phyloP scores from a whole-genome alignment of 2,329 filamentous ascomycete genomes.

The Eutypa lata region DNA sequence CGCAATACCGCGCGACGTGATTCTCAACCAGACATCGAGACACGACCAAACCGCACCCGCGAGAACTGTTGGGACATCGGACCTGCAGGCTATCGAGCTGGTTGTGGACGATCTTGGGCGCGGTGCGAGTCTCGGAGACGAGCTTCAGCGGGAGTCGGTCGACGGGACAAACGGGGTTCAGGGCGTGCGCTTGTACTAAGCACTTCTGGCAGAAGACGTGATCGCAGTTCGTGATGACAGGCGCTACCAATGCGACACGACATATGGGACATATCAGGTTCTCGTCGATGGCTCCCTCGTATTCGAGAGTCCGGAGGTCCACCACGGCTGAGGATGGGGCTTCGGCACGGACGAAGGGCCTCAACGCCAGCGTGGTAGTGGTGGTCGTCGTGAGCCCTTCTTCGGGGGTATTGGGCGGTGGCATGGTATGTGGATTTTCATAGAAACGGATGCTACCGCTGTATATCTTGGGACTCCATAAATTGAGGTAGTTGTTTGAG shows the following conservation, averaged over 20 bases:
- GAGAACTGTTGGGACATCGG: constrained; percentile 51
- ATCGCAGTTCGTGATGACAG: constrained; percentile 60
- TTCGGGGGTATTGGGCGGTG: constrained; percentile 33
- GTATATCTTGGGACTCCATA: not conserved
- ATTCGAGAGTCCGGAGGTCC: constrained; percentile 44
- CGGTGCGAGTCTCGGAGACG: constrained; percentile 26
- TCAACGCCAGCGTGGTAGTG: constrained; percentile 22
- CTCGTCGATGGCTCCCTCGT: constrained; percentile 40
- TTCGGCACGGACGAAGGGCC: constrained; percentile 17
- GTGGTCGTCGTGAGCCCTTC: constrained; percentile 22
- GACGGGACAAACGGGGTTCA: constrained; percentile 51
- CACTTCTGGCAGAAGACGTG: constrained; percentile 64
- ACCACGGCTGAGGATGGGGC: constrained; percentile 26
- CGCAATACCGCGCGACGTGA: constrained; percentile 56
- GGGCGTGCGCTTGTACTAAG: constrained; percentile 41
- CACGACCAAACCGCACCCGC: constrained; percentile 49
- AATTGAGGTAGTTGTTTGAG: not conserved
- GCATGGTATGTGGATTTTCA: constrained; percentile 19
- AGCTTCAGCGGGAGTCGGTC: constrained; percentile 46
- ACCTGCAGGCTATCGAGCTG: constrained; percentile 60
- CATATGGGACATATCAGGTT: constrained; percentile 55
- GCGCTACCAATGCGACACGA: constrained; percentile 57
- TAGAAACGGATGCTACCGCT: not conserved
- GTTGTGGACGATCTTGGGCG: constrained; percentile 50
- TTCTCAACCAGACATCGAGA: constrained; percentile 52